These are phyloP conservation scores for Austroboletus eburneus DNA, from an alignment of 768 basidiomycete genomes.

Conservation along the genomic window DNA sequence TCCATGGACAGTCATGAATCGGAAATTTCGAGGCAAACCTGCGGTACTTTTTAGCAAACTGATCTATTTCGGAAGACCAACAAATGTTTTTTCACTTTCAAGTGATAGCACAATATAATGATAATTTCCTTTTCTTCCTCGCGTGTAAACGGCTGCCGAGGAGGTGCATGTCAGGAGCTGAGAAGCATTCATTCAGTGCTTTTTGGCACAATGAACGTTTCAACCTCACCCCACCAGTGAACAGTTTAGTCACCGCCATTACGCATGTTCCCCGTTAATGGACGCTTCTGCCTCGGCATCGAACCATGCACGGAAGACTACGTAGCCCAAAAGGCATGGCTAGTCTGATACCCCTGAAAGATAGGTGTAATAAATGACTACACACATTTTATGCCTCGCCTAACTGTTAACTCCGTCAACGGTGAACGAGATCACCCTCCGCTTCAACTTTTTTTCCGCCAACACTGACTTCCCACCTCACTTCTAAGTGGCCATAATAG, in stretches of 20 bases:
- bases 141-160: slow-evolving; percentile 10
- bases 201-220: background rate
- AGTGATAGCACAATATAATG: slow-evolving; percentile 3
- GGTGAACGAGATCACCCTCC: slow-evolving; percentile 18
- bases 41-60: background rate
- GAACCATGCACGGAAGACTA: slow-evolving; percentile 25
- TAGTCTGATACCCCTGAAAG: slow-evolving; percentile 16
- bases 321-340: slow-evolving; percentile 19
- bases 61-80: background rate
- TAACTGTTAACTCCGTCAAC: slow-evolving; percentile 23
- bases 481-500: slow-evolving; percentile 18
- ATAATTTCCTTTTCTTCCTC: slow-evolving; percentile 8
- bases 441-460: slow-evolving; percentile 2
- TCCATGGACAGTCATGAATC: slow-evolving; percentile 22
- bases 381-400: slow-evolving; percentile 15
- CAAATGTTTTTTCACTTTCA: slow-evolving; percentile 11
- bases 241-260: slow-evolving; percentile 9
- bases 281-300: slow-evolving; percentile 17
- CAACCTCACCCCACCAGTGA: slow-evolving; percentile 15
- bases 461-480: slow-evolving; percentile 1
- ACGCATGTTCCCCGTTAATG: slow-evolving; percentile 12
- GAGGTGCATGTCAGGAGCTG: slow-evolving; percentile 17
- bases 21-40: slow-evolving; percentile 17
- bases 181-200: background rate
- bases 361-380: background rate